A percentile compares a stretch with the other conserved stretches of the same genome.
These are phyloP conservation scores for Moricandia moricandioides DNA, from an alignment of 345 rosid genomes.

Conservation along the genomic window DNA sequence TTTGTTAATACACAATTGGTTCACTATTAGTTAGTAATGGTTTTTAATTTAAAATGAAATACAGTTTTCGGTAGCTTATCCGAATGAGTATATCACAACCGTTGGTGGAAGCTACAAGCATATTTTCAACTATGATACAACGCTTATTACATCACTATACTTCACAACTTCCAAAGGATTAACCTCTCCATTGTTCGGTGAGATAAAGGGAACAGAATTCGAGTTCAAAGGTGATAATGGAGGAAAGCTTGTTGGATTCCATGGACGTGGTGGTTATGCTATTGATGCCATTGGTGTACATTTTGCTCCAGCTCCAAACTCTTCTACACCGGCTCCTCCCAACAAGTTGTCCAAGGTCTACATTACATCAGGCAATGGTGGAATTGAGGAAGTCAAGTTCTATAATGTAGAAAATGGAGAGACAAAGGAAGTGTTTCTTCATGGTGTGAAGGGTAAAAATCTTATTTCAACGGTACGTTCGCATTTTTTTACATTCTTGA, in stretches of 20 bases:
- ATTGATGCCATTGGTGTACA: conserved; percentile 20
- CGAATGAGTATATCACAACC: not conserved
- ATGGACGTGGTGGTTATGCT: conserved; percentile 18
- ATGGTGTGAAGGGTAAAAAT: conserved; percentile 1
- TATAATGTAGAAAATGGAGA: conserved; percentile 7
- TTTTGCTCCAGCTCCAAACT: not conserved
- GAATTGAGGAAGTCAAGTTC: conserved; percentile 5
- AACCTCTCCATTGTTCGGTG: not conserved
- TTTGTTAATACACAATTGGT: not conserved
- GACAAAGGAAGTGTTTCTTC: not conserved
- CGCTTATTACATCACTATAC: not conserved
- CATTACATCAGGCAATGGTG: not conserved
- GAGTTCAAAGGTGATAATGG: conserved; percentile 11
- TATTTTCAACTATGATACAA: not conserved
- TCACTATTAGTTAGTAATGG: not conserved
- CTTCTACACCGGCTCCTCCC: not conserved
- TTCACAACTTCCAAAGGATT: not conserved
- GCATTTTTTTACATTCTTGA: not conserved
- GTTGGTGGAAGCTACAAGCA: not conserved
- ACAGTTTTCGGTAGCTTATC: conserved; percentile 1
- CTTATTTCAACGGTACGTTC: conserved; percentile 1
- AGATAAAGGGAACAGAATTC: not conserved
- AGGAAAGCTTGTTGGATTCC: conserved; percentile 34
- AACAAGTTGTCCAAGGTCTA: not conserved
- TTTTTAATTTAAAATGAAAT: conserved; percentile 6